Conservation (phyloP, 1,284 basidiomycete species). For the Leccinum proliferum region DNA sequence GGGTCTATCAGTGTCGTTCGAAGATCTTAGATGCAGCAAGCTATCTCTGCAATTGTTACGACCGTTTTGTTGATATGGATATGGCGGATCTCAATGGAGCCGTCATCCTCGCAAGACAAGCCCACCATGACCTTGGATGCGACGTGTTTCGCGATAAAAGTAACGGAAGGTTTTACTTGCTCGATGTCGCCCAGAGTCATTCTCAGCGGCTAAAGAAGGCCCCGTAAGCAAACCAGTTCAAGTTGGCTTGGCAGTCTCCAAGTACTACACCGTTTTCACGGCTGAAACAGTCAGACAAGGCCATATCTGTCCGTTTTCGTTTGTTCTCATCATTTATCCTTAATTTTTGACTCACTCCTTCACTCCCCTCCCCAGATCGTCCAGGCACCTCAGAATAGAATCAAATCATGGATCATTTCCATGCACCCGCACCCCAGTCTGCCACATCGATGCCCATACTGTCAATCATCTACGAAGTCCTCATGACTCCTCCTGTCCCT, state of each 20-base stretch:
- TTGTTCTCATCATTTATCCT: background rate
- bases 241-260: background rate
- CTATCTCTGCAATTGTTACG: too few species aligned
- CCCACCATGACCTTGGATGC: too few species aligned
- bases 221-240: too few species aligned
- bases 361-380: background rate
- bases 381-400: background rate
- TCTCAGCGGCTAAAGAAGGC: constrained; percentile 1
- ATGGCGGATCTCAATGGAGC: too few species aligned
- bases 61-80: too few species aligned
- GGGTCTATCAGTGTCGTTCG: too few species aligned
- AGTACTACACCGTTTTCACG: background rate
- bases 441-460: constrained; percentile 12
- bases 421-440: constrained; percentile 18
- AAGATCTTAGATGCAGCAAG: too few species aligned
- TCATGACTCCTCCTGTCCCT: constrained; percentile 56
- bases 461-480: constrained; percentile 33
- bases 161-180: too few species aligned
- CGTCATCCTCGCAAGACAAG: too few species aligned
- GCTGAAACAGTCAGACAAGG: background rate
- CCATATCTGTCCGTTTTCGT: constrained; percentile 6
- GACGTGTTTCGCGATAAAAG: too few species aligned
- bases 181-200: background rate
- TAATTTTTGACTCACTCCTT: background rate
- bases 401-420: too few species aligned